These are phyloP conservation scores for Malus sieversii DNA, from an alignment of 306 rosid species.

Conservation along the genomic window DNA sequence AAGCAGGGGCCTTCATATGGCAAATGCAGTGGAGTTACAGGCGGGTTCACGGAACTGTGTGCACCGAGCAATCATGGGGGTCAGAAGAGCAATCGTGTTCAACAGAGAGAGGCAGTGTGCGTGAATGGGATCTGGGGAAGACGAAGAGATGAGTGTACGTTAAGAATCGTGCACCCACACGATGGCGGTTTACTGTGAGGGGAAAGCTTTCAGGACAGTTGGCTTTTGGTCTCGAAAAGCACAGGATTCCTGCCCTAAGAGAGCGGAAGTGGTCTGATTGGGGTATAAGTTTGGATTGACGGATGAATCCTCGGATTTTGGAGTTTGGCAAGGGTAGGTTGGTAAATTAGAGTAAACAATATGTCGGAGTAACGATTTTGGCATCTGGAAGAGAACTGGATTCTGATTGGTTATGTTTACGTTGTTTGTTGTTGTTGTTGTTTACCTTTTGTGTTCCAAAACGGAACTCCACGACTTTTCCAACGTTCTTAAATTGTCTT, in stretches of 20 bases:
- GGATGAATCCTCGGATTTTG: neutral
- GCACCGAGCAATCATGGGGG: constrained; percentile 17
- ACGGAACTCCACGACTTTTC: neutral
- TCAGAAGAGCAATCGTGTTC: neutral
- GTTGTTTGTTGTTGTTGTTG: neutral
- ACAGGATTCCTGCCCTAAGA: constrained; percentile 11
- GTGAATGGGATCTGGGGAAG: constrained; percentile 49
- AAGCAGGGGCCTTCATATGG: constrained; percentile 8
- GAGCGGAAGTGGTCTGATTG: neutral
- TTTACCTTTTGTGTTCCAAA: neutral
- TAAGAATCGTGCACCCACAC: constrained; percentile 37
- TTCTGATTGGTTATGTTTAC: neutral
- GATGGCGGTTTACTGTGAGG: neutral
- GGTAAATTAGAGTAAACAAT: neutral
- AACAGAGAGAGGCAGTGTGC: constrained; percentile 13
- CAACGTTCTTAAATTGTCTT: neutral
- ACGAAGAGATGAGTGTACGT: constrained; percentile 40
- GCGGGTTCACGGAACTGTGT: neutral
- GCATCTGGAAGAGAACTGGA: neutral
- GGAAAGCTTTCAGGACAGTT: neutral
- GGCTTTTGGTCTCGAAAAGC: neutral
- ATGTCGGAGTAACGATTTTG: neutral
- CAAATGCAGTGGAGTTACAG: constrained; percentile 20
- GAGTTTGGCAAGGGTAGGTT: neutral
- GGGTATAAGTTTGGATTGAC: neutral